Conservation (phyloP, 176 grass and related monocot genomes). For the Hordeum marinum region DNA sequence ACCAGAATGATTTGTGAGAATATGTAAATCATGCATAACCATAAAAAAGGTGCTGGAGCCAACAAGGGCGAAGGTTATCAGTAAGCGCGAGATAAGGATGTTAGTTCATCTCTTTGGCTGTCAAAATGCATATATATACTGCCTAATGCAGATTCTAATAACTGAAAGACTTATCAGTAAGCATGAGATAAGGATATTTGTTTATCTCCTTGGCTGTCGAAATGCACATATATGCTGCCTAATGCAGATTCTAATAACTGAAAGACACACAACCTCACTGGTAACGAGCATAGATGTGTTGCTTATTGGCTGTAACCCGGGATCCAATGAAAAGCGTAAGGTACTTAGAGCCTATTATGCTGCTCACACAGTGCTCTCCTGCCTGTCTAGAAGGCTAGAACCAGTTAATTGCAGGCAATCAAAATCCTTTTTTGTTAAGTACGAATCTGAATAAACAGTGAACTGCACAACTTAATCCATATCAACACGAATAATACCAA, state of each 20-base stretch:
- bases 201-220: neutral
- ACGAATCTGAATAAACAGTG: neutral
- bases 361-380: neutral
- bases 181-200: neutral
- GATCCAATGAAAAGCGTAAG: neutral
- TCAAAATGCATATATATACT: neutral
- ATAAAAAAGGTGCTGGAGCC: neutral
- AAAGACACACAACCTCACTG: neutral
- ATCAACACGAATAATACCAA: neutral
- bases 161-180: neutral
- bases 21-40: neutral
- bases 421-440: neutral
- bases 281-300: neutral
- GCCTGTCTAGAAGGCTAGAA: neutral
- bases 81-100: neutral
- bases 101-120: neutral
- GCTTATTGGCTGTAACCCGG: neutral
- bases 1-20: neutral
- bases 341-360: neutral
- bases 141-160: neutral
- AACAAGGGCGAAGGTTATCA: neutral
- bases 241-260: neutral
- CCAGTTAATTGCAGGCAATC: neutral
- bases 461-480: neutral
- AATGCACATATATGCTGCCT: neutral